phyloP scores from a whole-genome alignment of 768 basidiomycete species.

The Fistulinella prunicolor region DNA sequence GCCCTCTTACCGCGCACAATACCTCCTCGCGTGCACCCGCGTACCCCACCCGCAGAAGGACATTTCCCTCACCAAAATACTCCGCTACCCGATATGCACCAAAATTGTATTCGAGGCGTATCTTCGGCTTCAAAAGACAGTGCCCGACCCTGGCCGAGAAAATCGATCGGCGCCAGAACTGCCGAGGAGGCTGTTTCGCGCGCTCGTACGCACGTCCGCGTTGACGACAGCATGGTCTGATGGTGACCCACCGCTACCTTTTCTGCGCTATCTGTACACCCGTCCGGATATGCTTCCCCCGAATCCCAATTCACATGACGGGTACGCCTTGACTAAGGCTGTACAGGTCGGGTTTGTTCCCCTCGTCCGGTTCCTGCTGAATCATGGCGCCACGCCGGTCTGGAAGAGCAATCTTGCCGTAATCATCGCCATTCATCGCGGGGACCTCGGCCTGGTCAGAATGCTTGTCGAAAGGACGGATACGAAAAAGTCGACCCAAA shows the following conservation, averaged over 20 bases:
- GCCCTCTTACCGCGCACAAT: slow-evolving; percentile 59
- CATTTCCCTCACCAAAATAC: slow-evolving; percentile 41
- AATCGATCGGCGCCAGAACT: slow-evolving; percentile 41
- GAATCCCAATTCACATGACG: slow-evolving; percentile 64
- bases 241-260: slow-evolving; percentile 57
- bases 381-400: slow-evolving; percentile 66
- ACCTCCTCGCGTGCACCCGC: slow-evolving; percentile 45
- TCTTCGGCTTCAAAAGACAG: slow-evolving; percentile 23
- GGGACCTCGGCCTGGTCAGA: slow-evolving; percentile 64
- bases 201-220: slow-evolving; percentile 31
- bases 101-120: slow-evolving; percentile 45
- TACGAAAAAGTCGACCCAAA: slow-evolving; percentile 20
- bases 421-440: slow-evolving; percentile 68
- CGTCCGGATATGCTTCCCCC: slow-evolving; percentile 40
- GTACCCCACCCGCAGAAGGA: slow-evolving; percentile 13
- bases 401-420: slow-evolving; percentile 64
- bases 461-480: slow-evolving; percentile 68
- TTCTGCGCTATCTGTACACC: slow-evolving; percentile 56
- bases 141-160: neutral
- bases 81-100: slow-evolving; percentile 43
- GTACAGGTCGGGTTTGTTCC: slow-evolving; percentile 62
- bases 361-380: slow-evolving; percentile 69
- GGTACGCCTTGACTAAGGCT: slow-evolving; percentile 81
- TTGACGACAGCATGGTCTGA: slow-evolving; percentile 40
- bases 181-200: slow-evolving; percentile 66